These are phyloP conservation scores for Sicyos edulis DNA, from an alignment of 306 rosid species.

Conservation along the genomic window DNA sequence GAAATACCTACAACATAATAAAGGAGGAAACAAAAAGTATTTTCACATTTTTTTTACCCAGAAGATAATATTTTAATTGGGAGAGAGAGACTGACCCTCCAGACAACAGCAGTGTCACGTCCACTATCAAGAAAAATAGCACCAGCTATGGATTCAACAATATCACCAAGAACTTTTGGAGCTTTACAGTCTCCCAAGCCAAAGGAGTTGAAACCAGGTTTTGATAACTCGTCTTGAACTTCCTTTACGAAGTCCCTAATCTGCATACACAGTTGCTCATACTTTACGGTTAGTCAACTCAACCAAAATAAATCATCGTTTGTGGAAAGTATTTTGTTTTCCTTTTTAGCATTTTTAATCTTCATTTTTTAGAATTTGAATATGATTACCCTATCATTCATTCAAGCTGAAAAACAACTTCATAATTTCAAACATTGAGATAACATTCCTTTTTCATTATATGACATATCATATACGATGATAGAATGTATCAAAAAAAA, in stretches of 20 bases:
- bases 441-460: background rate
- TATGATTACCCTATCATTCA: background rate
- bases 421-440: background rate
- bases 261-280: constrained; percentile 34
- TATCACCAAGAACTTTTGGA: constrained; percentile 98
- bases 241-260: constrained; percentile 94
- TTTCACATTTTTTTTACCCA: background rate
- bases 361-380: background rate
- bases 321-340: background rate
- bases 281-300: background rate
- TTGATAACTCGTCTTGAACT: constrained; percentile 63
- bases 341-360: background rate
- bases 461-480: background rate
- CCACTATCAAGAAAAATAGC: constrained; percentile 87
- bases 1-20: constrained; percentile 50
- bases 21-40: constrained; percentile 7
- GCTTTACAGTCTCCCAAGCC: constrained; percentile 99
- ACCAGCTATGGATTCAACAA: constrained; percentile 96
- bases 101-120: constrained; percentile 63
- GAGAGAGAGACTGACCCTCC: constrained; percentile 51
- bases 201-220: constrained; percentile 94
- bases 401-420: background rate
- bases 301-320: background rate
- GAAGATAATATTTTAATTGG: background rate
- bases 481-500: background rate